Base-by-base conservation (phyloP, 169 alveolate species). In the Plasmodium vinckei region DNA sequence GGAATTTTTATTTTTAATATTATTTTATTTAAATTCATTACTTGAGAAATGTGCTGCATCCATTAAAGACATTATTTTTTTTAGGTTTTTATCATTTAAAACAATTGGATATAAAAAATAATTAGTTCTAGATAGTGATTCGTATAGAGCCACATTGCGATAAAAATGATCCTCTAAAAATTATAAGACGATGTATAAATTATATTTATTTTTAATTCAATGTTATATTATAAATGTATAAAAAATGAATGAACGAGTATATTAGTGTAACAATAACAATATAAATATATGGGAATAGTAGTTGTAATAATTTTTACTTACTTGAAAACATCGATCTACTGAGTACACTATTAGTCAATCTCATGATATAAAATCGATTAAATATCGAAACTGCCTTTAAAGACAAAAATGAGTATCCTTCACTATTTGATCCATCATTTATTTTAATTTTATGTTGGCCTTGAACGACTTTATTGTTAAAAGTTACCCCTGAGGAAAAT, bases 381-480 rank as follows among this genome's bases (percentile, higher is more conserved):
- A 86, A 86, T 86, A 86, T 86, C n/a, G 73, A 46, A 70, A 61
- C 39, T 42, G 73, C 77, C 87, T 71, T 86, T 70, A 86, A 69
- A 21, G 87, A 60, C 71, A 86, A 56, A 69, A 86, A 86, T n/a
- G 87, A 69, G 46, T 70, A 54, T 86, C 60, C 87, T 57, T 86
- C 71, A 63, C 54, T 19, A 39, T 67, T 82, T 19, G 70, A 27
- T 3, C 17, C 63, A 21, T 49, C 44, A 42, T 44, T 68, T 15
- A 56, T 67, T 27, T 82, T 69, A 44, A 65, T 47, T 54, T 82
- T 33, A 12, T 69, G 60, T 1, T 47, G 15, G 9, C 73, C 47
- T 68, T 82, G 61, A 44, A 54, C 46, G 15, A 42, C 51, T 56
- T 53, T 82, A 15, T 67, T 67, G 53, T 82, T 69, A 67, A 51